Conservation (phyloP, 331 rosid species). For the Malus hybrid region DNA sequence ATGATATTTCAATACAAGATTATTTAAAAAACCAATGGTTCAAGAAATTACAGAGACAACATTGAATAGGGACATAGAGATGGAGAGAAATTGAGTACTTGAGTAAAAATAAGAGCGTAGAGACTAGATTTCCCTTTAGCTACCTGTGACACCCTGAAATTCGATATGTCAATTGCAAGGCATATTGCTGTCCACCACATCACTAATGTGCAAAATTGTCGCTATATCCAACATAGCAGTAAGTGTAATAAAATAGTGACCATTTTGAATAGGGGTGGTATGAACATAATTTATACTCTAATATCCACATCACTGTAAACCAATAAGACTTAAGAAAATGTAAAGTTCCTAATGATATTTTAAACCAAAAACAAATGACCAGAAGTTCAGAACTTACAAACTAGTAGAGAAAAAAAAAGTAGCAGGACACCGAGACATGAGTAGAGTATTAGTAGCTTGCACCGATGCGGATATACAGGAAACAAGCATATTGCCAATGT, state of each 20-base stretch:
- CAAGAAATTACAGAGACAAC: neutral
- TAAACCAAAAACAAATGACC: neutral
- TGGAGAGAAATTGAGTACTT: slow-evolving; percentile 27
- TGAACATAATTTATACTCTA: neutral
- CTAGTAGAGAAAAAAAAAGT: slow-evolving; percentile 72
- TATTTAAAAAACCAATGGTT: neutral
- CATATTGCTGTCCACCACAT: too few relatives aligned
- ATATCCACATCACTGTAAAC: neutral
- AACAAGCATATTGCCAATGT: slow-evolving; percentile 97
- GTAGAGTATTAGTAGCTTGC: slow-evolving; percentile 90
- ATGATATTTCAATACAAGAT: too few relatives aligned
- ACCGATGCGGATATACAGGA: slow-evolving; percentile 93
- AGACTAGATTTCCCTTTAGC: slow-evolving; percentile 62
- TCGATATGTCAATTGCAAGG: neutral
- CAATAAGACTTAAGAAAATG: neutral
- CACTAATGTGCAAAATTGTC: too few relatives aligned
- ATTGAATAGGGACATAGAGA: neutral
- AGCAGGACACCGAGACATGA: slow-evolving; percentile 87
- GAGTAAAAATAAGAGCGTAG: slow-evolving; percentile 26
- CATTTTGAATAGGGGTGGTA: neutral
- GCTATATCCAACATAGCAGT: neutral
- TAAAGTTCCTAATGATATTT: neutral
- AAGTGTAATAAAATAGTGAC: neutral
- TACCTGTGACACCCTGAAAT: slow-evolving; percentile 69
- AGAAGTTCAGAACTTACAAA: slow-evolving; percentile 47